phyloP scores from a whole-genome alignment of 192 early-diverging fungal genomes.

The Chytriomyces sp. region DNA sequence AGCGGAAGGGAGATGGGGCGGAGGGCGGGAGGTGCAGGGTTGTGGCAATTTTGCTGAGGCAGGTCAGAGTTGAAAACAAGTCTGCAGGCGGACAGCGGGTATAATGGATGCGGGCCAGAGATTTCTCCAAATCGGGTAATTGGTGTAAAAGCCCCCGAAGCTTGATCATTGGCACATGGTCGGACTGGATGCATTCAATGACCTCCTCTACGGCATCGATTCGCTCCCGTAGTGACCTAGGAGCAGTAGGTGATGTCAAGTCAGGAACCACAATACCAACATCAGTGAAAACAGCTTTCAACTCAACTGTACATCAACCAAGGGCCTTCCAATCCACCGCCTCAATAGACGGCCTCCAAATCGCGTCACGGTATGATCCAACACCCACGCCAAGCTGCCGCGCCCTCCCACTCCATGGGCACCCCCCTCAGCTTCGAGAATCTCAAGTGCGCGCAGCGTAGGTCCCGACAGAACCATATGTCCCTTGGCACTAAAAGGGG shows the following conservation, averaged over 20 bases:
- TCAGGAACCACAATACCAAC: neutral
- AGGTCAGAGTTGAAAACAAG: conserved; percentile 33
- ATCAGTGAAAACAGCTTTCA: neutral
- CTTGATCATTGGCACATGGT: conserved; percentile 36
- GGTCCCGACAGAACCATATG: conserved; percentile 72
- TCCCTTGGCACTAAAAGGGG: conserved; percentile 56
- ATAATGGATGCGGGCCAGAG: conserved; percentile 68
- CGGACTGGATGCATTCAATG: conserved; percentile 30
- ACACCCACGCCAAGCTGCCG: conserved; percentile 51
- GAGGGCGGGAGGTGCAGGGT: neutral
- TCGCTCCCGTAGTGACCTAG: conserved; percentile 53
- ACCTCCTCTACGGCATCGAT: conserved; percentile 66
- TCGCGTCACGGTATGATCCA: conserved; percentile 68
- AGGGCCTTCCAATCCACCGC: conserved; percentile 70
- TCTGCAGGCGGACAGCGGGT: conserved; percentile 65
- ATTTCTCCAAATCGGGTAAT: conserved; percentile 66
- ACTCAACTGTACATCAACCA: conserved; percentile 51
- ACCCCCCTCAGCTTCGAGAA: conserved; percentile 53
- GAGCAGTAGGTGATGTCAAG: neutral
- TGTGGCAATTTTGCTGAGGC: conserved; percentile 2
- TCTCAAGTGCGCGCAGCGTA: conserved; percentile 66
- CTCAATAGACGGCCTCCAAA: conserved; percentile 68
- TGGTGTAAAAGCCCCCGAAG: conserved; percentile 51
- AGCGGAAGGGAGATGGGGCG: conserved; percentile 8
- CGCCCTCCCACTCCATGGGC: conserved; percentile 44